These are phyloP conservation scores for Phytopythium mirpurense DNA, from an alignment of 352 stramenopile genomes.

Conservation along the genomic window DNA sequence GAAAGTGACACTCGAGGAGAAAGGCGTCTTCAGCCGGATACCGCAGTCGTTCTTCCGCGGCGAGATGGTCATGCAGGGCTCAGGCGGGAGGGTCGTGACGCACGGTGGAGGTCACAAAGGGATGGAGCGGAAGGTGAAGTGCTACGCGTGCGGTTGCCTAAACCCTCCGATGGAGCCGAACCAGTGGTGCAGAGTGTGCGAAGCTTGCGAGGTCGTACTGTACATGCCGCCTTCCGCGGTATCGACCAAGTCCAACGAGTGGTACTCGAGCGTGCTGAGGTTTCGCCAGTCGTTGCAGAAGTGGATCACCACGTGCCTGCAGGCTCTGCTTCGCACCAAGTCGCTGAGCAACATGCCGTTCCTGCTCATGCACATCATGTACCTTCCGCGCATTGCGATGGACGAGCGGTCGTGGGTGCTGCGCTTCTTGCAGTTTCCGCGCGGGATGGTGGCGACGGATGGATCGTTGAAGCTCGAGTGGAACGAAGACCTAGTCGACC, in stretches of 20 bases:
- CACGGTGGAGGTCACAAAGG: constrained; percentile 15
- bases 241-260: constrained; percentile 74
- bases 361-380: constrained; percentile 83
- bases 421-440: constrained; percentile 76
- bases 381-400: constrained; percentile 69
- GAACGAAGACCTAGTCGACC: constrained; percentile 79
- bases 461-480: constrained; percentile 56
- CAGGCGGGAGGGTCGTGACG: constrained; percentile 10
- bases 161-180: constrained; percentile 62
- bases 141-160: constrained; percentile 65
- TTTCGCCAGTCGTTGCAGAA: constrained; percentile 77
- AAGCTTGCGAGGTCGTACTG: constrained; percentile 67
- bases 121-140: constrained; percentile 62
- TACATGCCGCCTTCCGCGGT: constrained; percentile 76
- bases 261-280: constrained; percentile 65
- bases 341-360: constrained; percentile 76
- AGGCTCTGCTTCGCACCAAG: constrained; percentile 55
- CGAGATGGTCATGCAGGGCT: constrained; percentile 63
- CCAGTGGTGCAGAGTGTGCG: constrained; percentile 73
- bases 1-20: constrained; percentile 67
- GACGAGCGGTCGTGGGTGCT: constrained; percentile 80
- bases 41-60: constrained; percentile 75
- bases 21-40: constrained; percentile 58
- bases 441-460: constrained; percentile 47
- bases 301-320: constrained; percentile 72